Evolutionary conservation across 306 rosid genomes (phyloP).

Genomic region (Vigna angularis): DNA sequence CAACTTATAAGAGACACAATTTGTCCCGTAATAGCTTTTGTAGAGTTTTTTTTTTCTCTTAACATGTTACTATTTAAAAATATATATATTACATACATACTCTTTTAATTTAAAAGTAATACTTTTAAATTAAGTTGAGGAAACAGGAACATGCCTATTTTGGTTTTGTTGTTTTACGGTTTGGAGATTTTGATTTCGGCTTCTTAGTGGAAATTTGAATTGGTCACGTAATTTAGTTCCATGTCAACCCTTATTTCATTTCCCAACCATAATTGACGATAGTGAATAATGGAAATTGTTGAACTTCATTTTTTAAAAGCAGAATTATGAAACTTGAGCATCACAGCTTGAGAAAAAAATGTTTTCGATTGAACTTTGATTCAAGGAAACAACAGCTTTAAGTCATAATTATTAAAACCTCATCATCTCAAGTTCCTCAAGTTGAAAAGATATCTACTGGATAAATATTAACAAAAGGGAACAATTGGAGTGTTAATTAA

Average conservation of each 20-base stretch:
- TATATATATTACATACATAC: too few relatives aligned
- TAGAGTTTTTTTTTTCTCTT: too few relatives aligned
- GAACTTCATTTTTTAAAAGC: not conserved
- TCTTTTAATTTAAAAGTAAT: too few relatives aligned
- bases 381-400: not conserved
- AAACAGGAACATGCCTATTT: not conserved
- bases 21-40: too few relatives aligned
- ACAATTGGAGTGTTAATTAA: constrained; percentile 2
- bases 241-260: not conserved
- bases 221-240: not conserved
- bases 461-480: not conserved
- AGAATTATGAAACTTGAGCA: not conserved
- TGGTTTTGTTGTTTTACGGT: not conserved
- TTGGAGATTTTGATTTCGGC: not conserved
- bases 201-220: not conserved
- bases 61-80: too few relatives aligned
- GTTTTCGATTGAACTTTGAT: not conserved
- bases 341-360: not conserved
- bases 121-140: not conserved
- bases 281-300: not conserved
- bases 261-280: not conserved
- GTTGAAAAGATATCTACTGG: not conserved
- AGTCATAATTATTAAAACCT: not conserved
- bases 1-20: too few relatives aligned
- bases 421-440: not conserved